Base-by-base conservation (phyloP, 139 green algal species). In the Yamagishiella unicocca region DNA sequence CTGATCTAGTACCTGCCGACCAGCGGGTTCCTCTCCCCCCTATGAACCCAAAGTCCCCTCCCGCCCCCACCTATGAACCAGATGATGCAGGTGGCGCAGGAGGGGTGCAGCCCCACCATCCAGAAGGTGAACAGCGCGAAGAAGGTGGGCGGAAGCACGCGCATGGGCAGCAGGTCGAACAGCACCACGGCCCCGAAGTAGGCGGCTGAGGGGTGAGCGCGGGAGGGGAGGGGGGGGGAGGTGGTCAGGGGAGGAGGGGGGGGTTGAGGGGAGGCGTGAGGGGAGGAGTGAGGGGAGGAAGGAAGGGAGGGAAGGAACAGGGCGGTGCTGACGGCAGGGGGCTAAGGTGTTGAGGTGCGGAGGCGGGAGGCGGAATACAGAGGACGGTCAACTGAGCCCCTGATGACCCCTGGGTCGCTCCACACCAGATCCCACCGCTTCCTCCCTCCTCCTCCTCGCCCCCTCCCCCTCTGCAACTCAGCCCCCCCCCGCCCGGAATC, bases 121-220 rank as follows among this genome's bases (percentile, higher is more conserved):
- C 70, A 92, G 85, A 95, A 96, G n/a, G 92, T 91, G 76, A 94
- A 87, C 22, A 96, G 81, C 38, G 93, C 91, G 72, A 97, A 97
- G 88, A 96, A 95, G 45, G 89, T 80, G 22, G 95, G 95, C 24
- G 95, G 95, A 25, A 96, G 62, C 78, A 96, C 89, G 2, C 93
- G 89, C 89, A 96, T 88, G 19, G 93, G 91, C 74, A 96, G 53
- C 45, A 96, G 77, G 88, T 97, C 95, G 82, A 97, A 96, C 46
- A 95, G 55, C 37, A 96, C 83, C 29, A 93, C 84, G 6, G 90
- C 83, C 0, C 72, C 58, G 84, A 93, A 96, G 90, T 96, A 95
- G 25, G 93, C 91, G 21, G 85, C 80, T 68, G 90, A 4, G 4
- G 8, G 21, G 31, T 35, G 19, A 37, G 31, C 12, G 31, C 17